phyloP scores from a whole-genome alignment of 805 yeast genomes.

The Priceomyces castillae region DNA sequence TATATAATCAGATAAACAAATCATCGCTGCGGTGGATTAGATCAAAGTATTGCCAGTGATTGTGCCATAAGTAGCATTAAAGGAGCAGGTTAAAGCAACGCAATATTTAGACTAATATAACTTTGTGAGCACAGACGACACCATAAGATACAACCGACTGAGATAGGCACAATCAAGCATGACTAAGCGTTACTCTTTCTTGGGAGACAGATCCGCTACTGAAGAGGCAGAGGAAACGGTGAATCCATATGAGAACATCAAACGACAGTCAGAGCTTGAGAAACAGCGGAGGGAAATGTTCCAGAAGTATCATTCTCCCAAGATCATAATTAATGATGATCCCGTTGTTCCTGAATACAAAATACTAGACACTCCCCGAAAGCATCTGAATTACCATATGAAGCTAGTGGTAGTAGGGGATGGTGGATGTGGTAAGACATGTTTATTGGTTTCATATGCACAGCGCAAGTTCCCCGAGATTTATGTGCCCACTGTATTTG shows the following conservation, averaged over 20 bases:
- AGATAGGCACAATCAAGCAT: conserved; percentile 2
- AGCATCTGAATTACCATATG: conserved; percentile 24
- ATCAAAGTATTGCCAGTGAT: too few relatives aligned
- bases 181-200: conserved; percentile 10
- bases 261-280: conserved; percentile 19
- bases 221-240: conserved; percentile 7
- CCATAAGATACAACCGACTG: too few relatives aligned
- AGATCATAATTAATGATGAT: conserved; percentile 33
- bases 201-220: conserved; percentile 5
- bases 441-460: conserved; percentile 64
- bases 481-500: conserved; percentile 83
- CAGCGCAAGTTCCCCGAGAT: conserved; percentile 67
- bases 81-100: too few relatives aligned
- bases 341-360: conserved; percentile 36
- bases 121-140: too few relatives aligned
- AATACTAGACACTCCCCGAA: conserved; percentile 24
- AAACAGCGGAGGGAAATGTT: conserved; percentile 22
- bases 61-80: too few relatives aligned
- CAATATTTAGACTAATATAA: too few relatives aligned
- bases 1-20: background rate
- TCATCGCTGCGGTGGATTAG: background rate
- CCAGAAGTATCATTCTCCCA: conserved; percentile 21
- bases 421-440: conserved; percentile 90
- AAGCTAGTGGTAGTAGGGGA: conserved; percentile 85
- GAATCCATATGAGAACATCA: conserved; percentile 28